phyloP scores from a whole-genome alignment of 225 moss, liverwort and hornwort species.

The Pseudisothecium myosuroides region DNA sequence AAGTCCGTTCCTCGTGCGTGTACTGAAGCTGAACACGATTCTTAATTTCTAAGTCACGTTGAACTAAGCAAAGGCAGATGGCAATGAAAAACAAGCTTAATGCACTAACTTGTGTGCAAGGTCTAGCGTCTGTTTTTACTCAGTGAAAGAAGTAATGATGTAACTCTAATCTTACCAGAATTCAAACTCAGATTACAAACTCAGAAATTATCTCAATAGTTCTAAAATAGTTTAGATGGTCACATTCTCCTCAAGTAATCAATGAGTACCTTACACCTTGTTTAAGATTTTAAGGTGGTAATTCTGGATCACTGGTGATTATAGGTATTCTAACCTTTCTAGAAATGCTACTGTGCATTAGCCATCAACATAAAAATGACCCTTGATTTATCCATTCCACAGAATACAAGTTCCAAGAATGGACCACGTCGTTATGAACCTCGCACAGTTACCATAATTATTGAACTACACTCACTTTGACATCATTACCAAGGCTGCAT shows the following conservation, averaged over 20 bases:
- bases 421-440: no score
- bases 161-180: neutral
- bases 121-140: neutral
- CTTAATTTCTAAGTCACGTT: neutral
- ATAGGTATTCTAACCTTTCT: neutral
- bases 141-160: neutral
- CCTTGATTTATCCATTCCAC: neutral
- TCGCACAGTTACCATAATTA: no score
- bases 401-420: neutral
- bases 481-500: neutral
- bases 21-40: neutral
- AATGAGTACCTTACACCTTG: no score
- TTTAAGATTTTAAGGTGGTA: neutral
- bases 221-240: neutral
- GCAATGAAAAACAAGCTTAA: neutral
- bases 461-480: no score
- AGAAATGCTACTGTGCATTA: neutral
- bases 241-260: neutral
- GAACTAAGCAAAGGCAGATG: neutral
- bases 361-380: neutral
- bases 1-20: neutral
- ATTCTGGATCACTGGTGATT: neutral
- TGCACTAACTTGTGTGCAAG: neutral
- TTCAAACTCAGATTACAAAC: no score
- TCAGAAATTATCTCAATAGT: neutral